Evolutionary conservation across 306 rosid species (phyloP), one percentile per base, ranked within the genome.

Genomic region (barrel medic (Medicago truncatula)): DNA sequence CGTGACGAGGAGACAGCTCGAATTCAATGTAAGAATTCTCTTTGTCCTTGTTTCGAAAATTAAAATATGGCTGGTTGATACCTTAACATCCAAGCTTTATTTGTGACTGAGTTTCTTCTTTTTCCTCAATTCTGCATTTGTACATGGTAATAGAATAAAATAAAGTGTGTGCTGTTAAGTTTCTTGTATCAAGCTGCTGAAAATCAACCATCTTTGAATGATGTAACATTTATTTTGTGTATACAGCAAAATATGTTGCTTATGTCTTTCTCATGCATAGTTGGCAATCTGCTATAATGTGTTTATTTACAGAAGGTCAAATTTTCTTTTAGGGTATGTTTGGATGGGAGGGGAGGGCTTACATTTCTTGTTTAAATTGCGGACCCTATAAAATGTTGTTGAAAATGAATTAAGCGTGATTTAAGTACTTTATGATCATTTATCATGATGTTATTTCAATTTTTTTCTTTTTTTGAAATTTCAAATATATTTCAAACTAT

Each of bases 1-100:
- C 92, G 94, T 17, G 98, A 92, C 9, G 97, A 94, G 78, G 98
- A 92, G 87, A 91, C 98, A 8, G 89, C 91, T 52, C 89, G 90
- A 73, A 94, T 94, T 81, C 96, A 94, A 66, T 92, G 98, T 92
- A 65, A 76, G 83, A 71, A 1, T 31, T 81, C 28, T 62, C 38
- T 12, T 16, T 21, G 70, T 47, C 23, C 23, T 18, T 67, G 8
- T 41, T 47, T 18, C 38, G 15, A 56, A 56, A 72, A 12, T 60
- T 53, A 21, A 41, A 11, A 54, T 16, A 34, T 74, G 12, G 74
- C 44, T 56, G 47, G 23, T 15, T 14, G 47, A 74, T 31, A 39
- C 31, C 44, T 31, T 18, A 5, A 3, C 34, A 43, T 44, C 23
- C 11, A 16, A 53, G 7, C 44, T 64, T 54, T 62, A 7, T 25